Percentiles rank a stretch among this genome's conserved stretches.
Evolutionary conservation across 176 grass and related monocot genomes (phyloP).

Genomic region (Bothriochloa decipiens): DNA sequence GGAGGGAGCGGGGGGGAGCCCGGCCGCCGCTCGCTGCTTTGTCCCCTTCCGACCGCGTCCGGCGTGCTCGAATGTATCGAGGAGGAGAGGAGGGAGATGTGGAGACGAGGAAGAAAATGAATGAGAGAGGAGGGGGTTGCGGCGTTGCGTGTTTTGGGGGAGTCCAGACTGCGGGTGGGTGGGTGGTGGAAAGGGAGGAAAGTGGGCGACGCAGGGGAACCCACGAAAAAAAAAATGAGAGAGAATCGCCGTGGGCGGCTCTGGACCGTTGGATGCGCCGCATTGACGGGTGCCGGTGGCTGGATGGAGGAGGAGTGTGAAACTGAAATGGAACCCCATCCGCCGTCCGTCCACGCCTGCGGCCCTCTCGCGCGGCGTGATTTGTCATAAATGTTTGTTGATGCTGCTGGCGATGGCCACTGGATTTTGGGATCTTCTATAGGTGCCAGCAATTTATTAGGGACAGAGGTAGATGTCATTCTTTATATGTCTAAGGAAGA

Average conservation of each 20-base stretch:
- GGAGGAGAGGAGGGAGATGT: background rate
- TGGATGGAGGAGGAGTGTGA: background rate
- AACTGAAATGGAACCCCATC: background rate
- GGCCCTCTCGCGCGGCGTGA: background rate
- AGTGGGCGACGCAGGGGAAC: slow-evolving; percentile 37
- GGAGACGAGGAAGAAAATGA: background rate
- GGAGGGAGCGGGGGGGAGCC: background rate
- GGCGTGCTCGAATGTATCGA: slow-evolving; percentile 13
- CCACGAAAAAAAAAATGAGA: background rate
- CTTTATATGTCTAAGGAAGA: background rate
- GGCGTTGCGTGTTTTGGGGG: slow-evolving; percentile 26
- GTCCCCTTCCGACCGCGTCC: slow-evolving; percentile 25
- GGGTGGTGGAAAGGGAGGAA: slow-evolving; percentile 30
- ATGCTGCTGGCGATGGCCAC: background rate
- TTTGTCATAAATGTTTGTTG: background rate
- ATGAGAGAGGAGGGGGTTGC: background rate
- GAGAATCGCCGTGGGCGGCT: background rate
- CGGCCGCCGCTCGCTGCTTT: background rate
- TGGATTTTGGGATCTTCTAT: background rate
- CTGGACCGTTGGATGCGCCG: background rate
- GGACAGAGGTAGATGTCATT: background rate
- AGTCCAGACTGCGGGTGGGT: background rate
- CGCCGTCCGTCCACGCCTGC: background rate
- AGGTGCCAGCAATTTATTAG: background rate
- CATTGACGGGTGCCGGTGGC: slow-evolving; percentile 1